Evolutionary conservation across 2,329 filamentous ascomycete species (phyloP), one percentile per base, ranked within the genome.

Genomic region (Fusarium secorum): DNA sequence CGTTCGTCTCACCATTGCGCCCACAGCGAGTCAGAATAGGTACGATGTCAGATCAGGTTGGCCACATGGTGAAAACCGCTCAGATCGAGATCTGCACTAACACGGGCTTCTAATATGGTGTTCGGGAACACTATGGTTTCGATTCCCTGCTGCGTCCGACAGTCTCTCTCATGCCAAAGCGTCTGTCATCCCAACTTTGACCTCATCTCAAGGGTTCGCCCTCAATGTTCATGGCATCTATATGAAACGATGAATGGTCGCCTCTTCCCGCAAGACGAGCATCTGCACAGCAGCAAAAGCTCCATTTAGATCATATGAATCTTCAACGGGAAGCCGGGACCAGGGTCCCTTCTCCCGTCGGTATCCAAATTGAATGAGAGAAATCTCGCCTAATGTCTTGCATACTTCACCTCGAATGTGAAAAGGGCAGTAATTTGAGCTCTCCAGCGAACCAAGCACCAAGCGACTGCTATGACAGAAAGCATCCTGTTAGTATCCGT

Each of bases 71-170:
- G 65, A 73, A 64, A 68, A 64, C 67, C 64, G 51, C 54, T 58
- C 58, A 66, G 70, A 76, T 76, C 75, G 72, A 70, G 75, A 76
- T 76, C 73, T 76, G 53, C 74, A 72, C 74, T 76, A 75, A 75
- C 67, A 67, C 64, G 54, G 67, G 62, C 63, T 75, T 44, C 66
- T 63, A 71, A 57, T 68, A 68, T 65, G 56, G 64, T 46, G 51
- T 68, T 64, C 61, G 48, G 68, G 58, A 55, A 54, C 51, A 64
- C 64, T 66, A 64, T 36, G 46, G 52, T 66, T 69, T 67, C 66
- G 66, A 69, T 73, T 71, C 71, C 58, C 49, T 68, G 69, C 60
- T 48, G 22, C 38, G 10, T 51, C 39, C 39, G 51, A 57, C 60
- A 35, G 49, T 64, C 57, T 61, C 41, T 33, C 68, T 71, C 65